These are phyloP conservation scores for Lactifluus subvellereus DNA, from an alignment of 768 basidiomycete genomes.

Conservation along the genomic window DNA sequence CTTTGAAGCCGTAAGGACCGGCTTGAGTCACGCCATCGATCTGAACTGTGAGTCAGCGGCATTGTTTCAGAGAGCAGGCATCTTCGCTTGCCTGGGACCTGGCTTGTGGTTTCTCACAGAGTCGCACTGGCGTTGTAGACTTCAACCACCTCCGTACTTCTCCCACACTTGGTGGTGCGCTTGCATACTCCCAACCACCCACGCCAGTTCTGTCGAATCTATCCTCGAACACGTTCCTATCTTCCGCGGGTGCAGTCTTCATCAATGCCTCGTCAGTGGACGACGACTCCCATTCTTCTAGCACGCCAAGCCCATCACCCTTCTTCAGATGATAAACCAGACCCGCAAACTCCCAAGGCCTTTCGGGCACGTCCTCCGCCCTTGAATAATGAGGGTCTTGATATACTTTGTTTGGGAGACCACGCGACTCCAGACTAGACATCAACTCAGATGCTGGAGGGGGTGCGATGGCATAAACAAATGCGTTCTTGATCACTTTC, in stretches of 20 bases:
- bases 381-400: constrained; percentile 77
- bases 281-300: constrained; percentile 53
- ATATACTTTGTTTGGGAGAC: constrained; percentile 59
- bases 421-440: constrained; percentile 39
- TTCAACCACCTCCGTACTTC: constrained; percentile 53
- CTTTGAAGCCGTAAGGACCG: constrained; percentile 62
- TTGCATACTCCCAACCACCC: constrained; percentile 78
- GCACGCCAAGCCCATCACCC: constrained; percentile 45
- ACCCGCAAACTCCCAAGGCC: constrained; percentile 75
- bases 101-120: constrained; percentile 25
- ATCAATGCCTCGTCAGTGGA: neutral
- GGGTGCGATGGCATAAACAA: constrained; percentile 44
- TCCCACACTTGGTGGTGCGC: constrained; percentile 55
- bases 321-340: constrained; percentile 67
- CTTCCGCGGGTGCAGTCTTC: neutral
- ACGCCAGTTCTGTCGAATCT: constrained; percentile 32
- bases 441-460: constrained; percentile 47
- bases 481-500: constrained; percentile 33
- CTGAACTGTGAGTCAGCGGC: constrained; percentile 31
- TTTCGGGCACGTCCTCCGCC: constrained; percentile 58
- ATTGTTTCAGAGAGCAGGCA: neutral
- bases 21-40: constrained; percentile 73
- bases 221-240: constrained; percentile 14
- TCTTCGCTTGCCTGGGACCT: constrained; percentile 47
- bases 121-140: constrained; percentile 27